Evolutionary conservation across 345 rosid genomes (phyloP), one percentile per base, ranked within the genome.

Genomic region (Dipteronia sinensis): DNA sequence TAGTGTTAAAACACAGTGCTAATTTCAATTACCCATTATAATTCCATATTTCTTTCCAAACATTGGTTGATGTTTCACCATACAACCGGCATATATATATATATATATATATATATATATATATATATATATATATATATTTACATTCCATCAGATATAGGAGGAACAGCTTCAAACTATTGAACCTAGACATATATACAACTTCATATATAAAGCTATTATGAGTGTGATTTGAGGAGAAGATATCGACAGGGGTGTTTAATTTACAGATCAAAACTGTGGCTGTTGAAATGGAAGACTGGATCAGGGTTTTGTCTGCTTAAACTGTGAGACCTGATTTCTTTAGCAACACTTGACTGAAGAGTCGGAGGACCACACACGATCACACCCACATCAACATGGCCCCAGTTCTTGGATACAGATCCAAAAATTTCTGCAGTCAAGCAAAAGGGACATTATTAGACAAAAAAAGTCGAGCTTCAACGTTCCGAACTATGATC

Each of bases 361-460:
- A 95, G 97, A 74, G 86, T 78, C 46, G 91, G 82, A 10, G 97
- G 98, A 66, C 98, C 98, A 25, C 98, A 95, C 11, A 93, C 90
- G 2, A 93, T 85, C 1, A 92, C 98, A 11, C 99, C 97, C n/a
- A 89, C 87, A 64, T 95, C 94, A 12, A 88, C 97, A 73, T 81
- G 58, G 6, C 93, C 98, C 95, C 92, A 90, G 7, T 82, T 83
- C 74, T 82, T 88, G 56, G 87, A 77, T 61, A 80, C 49, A 2
- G 84, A 76, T 76, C 80, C 89, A 75, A 93, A 85, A 53, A 93
- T 89, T 64, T 92, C 98, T 93, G 89, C 86, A 86, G n/a, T n/a
- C 15, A 31, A 25, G 19, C 55, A 49, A 55, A 19, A 62, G 63
- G 16, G 38, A 23, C 15, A 10, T 0, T 1, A 10, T 0, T 1